Conservation (phyloP, 2,329 filamentous ascomycete genomes). For the Xenosphaeropsis pyriputrescens region DNA sequence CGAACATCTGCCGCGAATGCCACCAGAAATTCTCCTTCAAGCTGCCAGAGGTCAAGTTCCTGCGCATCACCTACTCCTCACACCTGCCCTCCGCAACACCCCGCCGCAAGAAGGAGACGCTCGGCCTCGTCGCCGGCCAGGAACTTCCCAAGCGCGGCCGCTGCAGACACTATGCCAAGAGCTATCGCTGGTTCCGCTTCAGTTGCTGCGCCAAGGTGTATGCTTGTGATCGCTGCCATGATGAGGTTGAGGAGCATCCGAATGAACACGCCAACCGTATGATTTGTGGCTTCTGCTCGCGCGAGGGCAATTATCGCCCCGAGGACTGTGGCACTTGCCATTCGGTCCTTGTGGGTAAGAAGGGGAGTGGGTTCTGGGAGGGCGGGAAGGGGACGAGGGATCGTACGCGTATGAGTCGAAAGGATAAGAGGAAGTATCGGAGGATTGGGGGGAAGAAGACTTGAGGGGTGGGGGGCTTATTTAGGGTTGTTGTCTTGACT, state of each 20-base stretch:
- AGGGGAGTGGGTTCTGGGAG: constrained; percentile 69
- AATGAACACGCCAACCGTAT: constrained; percentile 76
- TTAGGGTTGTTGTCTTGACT: too few species aligned
- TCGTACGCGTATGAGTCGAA: constrained; percentile 54
- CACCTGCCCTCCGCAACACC: constrained; percentile 24
- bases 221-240: constrained; percentile 62
- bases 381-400: constrained; percentile 73
- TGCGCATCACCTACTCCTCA: constrained; percentile 42
- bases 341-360: constrained; percentile 49
- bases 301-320: constrained; percentile 66
- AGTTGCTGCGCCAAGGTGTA: constrained; percentile 44
- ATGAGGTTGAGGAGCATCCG: constrained; percentile 52
- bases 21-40: constrained; percentile 70
- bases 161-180: constrained; percentile 42
- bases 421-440: constrained; percentile 62
- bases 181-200: constrained; percentile 51
- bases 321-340: constrained; percentile 67
- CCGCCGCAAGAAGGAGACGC: constrained; percentile 32
- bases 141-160: constrained; percentile 36
- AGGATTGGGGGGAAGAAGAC: constrained; percentile 27
- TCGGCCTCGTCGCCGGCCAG: constrained; percentile 41
- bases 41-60: constrained; percentile 65
- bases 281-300: constrained; percentile 67
- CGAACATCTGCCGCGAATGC: constrained; percentile 66
- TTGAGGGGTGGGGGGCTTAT: too few species aligned